phyloP scores from a whole-genome alignment of 495 filamentous ascomycete genomes.

The Recurvomyces mirabilis region DNA sequence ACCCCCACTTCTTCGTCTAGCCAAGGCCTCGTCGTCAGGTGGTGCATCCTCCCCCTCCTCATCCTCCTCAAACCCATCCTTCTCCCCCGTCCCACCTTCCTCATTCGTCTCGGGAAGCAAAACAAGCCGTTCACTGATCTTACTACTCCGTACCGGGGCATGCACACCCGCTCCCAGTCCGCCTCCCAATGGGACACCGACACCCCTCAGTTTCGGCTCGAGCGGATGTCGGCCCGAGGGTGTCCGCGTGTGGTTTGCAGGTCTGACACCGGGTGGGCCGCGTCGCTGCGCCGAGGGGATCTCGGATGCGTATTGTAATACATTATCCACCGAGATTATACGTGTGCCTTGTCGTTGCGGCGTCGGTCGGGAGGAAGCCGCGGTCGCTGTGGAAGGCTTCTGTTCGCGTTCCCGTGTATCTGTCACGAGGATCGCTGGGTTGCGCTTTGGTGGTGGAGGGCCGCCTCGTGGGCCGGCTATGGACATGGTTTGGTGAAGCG shows the following conservation, averaged over 20 bases:
- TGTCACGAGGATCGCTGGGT: slow-evolving; percentile 48
- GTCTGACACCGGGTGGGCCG: slow-evolving; percentile 49
- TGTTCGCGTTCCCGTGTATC: slow-evolving; percentile 50
- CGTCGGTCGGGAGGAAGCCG: slow-evolving; percentile 32
- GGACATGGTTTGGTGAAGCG: too few species aligned
- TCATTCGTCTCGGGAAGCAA: slow-evolving; percentile 72
- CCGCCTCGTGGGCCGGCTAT: slow-evolving; percentile 11
- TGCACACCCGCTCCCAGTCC: slow-evolving; percentile 30
- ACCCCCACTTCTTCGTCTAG: slow-evolving; percentile 45
- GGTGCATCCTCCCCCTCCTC: slow-evolving; percentile 55
- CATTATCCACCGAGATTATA: slow-evolving; percentile 89
- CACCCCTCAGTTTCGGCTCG: slow-evolving; percentile 32
- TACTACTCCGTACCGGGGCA: slow-evolving; percentile 77
- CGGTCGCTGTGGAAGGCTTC: slow-evolving; percentile 26
- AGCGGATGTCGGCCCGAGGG: slow-evolving; percentile 35
- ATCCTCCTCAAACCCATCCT: slow-evolving; percentile 29
- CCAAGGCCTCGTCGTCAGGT: slow-evolving; percentile 63
- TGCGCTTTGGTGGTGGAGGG: slow-evolving; percentile 32
- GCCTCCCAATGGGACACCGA: slow-evolving; percentile 19
- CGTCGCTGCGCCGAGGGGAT: slow-evolving; percentile 91
- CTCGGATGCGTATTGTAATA: slow-evolving; percentile 87
- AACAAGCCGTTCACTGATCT: slow-evolving; percentile 89
- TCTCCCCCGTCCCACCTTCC: slow-evolving; percentile 15
- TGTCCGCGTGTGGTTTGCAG: slow-evolving; percentile 36
- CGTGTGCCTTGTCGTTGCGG: slow-evolving; percentile 41